Percentiles rank a stretch among this genome's conserved stretches.
phyloP scores from a whole-genome alignment of 1,284 basidiomycete species.

The Pholiota adiposa region DNA sequence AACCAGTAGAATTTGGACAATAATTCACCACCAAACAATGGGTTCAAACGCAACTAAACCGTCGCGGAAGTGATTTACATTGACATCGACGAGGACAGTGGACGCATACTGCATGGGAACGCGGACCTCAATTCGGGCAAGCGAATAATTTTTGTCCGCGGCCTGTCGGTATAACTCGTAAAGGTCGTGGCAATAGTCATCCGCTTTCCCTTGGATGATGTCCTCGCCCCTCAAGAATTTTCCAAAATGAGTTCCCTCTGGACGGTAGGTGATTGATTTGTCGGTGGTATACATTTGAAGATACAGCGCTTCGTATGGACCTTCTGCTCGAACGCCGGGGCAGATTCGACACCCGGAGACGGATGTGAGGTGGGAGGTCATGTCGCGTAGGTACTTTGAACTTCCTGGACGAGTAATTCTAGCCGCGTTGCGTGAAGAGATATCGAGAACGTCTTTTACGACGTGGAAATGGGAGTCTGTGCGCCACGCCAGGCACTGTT shows the following conservation, averaged over 20 bases:
- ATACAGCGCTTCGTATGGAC: constrained; percentile 21
- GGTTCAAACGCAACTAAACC: constrained; percentile 2
- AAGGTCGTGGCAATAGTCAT: constrained; percentile 13
- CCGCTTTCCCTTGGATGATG: constrained; percentile 6
- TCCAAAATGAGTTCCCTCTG: constrained; percentile 20
- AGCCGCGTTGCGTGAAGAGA: constrained; percentile 15
- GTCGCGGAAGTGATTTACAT: neutral
- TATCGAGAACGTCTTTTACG: neutral
- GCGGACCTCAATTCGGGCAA: constrained; percentile 28
- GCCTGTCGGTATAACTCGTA: constrained; percentile 22
- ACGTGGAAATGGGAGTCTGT: constrained; percentile 22
- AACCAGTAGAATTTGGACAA: too few relatives aligned
- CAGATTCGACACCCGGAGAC: constrained; percentile 31
- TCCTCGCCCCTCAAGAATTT: constrained; percentile 25
- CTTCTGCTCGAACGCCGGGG: constrained; percentile 20
- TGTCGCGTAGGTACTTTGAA: constrained; percentile 26
- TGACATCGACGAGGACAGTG: constrained; percentile 12
- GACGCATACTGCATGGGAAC: constrained; percentile 26
- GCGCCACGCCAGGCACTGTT: constrained; percentile 25
- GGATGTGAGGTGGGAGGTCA: constrained; percentile 26
- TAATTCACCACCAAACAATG: constrained; percentile 12
- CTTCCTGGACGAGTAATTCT: constrained; percentile 25
- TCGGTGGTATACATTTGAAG: constrained; percentile 35
- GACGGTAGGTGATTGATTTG: constrained; percentile 27
- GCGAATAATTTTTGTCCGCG: constrained; percentile 12